phyloP scores from a whole-genome alignment of 2,329 filamentous ascomycete genomes.

The Monosporascus sp. region DNA sequence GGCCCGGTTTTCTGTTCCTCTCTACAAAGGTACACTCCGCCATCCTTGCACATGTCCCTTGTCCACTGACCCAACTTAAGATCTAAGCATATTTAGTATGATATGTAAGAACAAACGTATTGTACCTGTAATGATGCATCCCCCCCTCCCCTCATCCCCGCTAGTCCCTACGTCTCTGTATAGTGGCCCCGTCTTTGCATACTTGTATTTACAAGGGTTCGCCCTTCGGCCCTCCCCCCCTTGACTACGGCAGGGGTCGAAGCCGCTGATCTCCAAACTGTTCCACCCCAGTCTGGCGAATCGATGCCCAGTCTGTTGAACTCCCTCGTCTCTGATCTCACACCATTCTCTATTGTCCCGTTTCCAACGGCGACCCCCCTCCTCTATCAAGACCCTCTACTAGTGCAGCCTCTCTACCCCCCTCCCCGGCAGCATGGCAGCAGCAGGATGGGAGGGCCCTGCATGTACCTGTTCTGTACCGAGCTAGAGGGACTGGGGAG shows the following conservation, averaged over 20 bases:
- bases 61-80: too few species aligned
- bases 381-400: neutral
- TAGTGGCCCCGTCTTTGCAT: neutral
- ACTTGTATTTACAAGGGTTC: neutral
- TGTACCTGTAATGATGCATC: neutral
- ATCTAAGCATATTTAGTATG: too few species aligned
- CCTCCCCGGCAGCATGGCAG: neutral
- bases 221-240: neutral
- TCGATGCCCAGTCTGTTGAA: neutral
- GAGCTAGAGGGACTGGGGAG: constrained; percentile 11
- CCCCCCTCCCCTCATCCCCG: neutral
- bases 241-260: neutral
- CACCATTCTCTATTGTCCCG: neutral
- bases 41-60: too few species aligned
- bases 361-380: neutral
- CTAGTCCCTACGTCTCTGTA: neutral
- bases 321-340: neutral
- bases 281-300: neutral
- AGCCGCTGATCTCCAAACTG: neutral
- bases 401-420: neutral
- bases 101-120: neutral
- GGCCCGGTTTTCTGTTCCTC: too few species aligned
- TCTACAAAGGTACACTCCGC: too few species aligned
- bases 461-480: constrained; percentile 18
- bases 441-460: constrained; percentile 5